These are phyloP conservation scores for Diaporthe humulicola DNA, from an alignment of 2,329 filamentous ascomycete species.

Conservation along the genomic window DNA sequence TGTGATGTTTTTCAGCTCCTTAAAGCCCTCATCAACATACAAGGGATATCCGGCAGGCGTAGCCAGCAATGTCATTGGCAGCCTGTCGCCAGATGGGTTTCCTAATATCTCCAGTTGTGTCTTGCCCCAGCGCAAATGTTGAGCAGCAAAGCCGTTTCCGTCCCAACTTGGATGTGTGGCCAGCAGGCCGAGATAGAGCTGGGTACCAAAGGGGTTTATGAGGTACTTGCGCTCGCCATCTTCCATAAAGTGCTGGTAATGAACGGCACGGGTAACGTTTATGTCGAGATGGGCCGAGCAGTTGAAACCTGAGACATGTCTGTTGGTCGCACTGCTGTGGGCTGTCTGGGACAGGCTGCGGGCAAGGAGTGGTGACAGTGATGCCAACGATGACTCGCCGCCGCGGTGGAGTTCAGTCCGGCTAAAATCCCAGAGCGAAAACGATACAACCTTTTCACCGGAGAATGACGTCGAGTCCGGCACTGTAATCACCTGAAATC, in stretches of 20 bases:
- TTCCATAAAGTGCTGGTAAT: background rate
- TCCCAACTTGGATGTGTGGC: slow-evolving; percentile 39
- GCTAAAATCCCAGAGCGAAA: slow-evolving; percentile 31
- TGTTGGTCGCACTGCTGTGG: background rate
- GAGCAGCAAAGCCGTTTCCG: slow-evolving; percentile 34
- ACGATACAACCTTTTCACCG: slow-evolving; percentile 32
- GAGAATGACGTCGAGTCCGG: background rate
- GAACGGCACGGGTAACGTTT: slow-evolving; percentile 26
- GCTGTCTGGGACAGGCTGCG: background rate
- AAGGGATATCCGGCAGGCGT: slow-evolving; percentile 37
- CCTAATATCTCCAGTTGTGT: slow-evolving; percentile 22
- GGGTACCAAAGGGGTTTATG: background rate
- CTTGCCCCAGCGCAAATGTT: slow-evolving; percentile 34
- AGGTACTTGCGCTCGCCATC: slow-evolving; percentile 4
- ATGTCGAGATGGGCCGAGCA: slow-evolving; percentile 33
- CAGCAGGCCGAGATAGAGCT: slow-evolving; percentile 29
- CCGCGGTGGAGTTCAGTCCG: background rate
- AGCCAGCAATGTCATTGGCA: slow-evolving; percentile 36
- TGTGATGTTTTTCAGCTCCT: slow-evolving; percentile 28
- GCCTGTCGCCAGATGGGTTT: background rate
- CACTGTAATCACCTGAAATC: slow-evolving; percentile 28
- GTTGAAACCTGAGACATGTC: slow-evolving; percentile 7
- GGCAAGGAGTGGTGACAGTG: background rate
- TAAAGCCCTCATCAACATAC: slow-evolving; percentile 30
- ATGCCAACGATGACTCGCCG: background rate